phyloP scores from a whole-genome alignment of 2,329 filamentous ascomycete species.

The Berkeleyomyces rouxiae region DNA sequence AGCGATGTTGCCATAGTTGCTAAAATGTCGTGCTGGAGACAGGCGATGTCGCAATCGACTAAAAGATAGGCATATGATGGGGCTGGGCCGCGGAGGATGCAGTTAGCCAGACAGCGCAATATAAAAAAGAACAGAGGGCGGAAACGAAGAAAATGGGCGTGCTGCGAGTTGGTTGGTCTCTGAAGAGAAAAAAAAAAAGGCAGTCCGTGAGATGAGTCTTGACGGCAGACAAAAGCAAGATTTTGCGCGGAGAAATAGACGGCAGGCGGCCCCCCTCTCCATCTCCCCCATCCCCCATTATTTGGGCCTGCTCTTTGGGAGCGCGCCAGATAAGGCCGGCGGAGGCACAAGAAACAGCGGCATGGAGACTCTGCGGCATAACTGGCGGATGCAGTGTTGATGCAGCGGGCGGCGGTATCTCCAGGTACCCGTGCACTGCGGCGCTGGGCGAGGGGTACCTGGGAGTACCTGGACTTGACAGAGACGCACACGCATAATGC shows the following conservation, averaged over 20 bases:
- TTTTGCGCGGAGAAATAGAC: background rate
- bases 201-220: background rate
- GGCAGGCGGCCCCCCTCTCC: background rate
- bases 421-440: too few species aligned
- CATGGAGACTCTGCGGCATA: background rate
- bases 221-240: background rate
- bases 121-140: background rate
- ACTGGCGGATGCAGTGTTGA: too few species aligned
- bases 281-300: background rate
- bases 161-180: background rate
- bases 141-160: background rate
- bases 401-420: too few species aligned
- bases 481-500: too few species aligned
- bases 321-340: background rate
- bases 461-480: too few species aligned
- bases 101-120: background rate
- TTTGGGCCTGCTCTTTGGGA: background rate
- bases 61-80: slow-evolving; percentile 11
- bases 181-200: background rate
- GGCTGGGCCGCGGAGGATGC: slow-evolving; percentile 3
- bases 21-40: too few species aligned
- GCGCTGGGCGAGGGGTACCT: too few species aligned
- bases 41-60: background rate
- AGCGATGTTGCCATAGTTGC: slow-evolving; percentile 13
- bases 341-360: background rate